These are phyloP conservation scores for Ceratocystis papillata DNA, from an alignment of 2,329 filamentous ascomycete genomes.

Conservation along the genomic window DNA sequence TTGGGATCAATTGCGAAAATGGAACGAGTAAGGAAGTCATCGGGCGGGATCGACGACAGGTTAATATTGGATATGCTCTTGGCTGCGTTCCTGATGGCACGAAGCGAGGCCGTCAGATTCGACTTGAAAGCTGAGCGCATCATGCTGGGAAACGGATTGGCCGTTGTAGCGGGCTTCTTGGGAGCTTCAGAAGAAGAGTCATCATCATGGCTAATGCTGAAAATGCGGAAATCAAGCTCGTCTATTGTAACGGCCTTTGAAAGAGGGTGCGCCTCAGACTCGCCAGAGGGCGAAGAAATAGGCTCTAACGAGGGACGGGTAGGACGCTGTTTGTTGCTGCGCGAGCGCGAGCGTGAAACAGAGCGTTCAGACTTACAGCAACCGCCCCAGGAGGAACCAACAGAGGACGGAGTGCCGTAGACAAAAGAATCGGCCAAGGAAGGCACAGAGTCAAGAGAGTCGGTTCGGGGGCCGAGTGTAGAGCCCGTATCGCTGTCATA, in stretches of 20 bases:
- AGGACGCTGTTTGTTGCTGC: constrained; percentile 31
- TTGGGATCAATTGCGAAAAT: constrained; percentile 56
- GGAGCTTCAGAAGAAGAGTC: constrained; percentile 2
- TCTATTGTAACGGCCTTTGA: constrained; percentile 39
- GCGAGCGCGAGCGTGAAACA: constrained; percentile 16
- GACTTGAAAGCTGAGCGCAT: constrained; percentile 48
- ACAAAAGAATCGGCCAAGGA: constrained; percentile 47
- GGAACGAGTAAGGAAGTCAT: constrained; percentile 56
- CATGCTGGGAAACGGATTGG: constrained; percentile 20
- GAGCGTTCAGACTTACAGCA: constrained; percentile 23
- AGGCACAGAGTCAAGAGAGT: constrained; percentile 51
- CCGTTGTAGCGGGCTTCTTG: neutral
- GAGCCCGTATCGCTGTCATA: constrained; percentile 42
- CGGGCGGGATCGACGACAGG: constrained; percentile 52
- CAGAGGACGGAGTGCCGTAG: constrained; percentile 40
- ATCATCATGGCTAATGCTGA: constrained; percentile 25
- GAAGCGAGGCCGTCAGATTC: constrained; percentile 56
- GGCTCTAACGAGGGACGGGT: constrained; percentile 43
- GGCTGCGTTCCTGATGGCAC: constrained; percentile 53
- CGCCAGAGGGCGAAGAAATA: constrained; percentile 45
- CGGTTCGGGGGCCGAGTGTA: constrained; percentile 43
- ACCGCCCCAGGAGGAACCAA: constrained; percentile 40
- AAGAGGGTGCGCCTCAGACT: constrained; percentile 43
- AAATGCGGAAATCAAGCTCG: constrained; percentile 34
- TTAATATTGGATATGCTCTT: constrained; percentile 53